Evolutionary conservation across 2,329 filamentous ascomycete species (phyloP), one percentile per base, ranked within the genome.

Genomic region (Aspergillus sp.): DNA sequence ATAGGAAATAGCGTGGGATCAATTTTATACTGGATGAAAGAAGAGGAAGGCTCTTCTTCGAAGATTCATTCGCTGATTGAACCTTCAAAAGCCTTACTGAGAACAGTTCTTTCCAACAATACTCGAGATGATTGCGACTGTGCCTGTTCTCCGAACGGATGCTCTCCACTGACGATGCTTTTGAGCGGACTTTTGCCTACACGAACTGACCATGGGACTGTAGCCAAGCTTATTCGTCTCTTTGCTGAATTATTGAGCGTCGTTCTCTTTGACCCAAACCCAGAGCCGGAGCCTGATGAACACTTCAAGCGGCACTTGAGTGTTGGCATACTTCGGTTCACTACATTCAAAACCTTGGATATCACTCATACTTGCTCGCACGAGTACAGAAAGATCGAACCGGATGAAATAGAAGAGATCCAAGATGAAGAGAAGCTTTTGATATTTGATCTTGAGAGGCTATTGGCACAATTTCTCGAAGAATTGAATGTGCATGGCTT

Each of bases 301-400:
- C 9, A 10, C n/a, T 36, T 36, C 16, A 54, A 52, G 20, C 39
- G 52, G 36, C 53, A 55, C 14, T 47, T 62, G 31, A 32, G 24
- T 54, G 20, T 32, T 54, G 11, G 50, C 52, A 50, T 62, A 11
- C 54, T 62, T 45, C 60, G 60, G n/a, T 57, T 62, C 32, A 42
- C 59, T 36, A 52, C 54, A 4, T 59, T 50, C 22, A 4, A 54
- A 20, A 52, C 9, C 18, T 53, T 62, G 54, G 50, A 49, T 36
- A 52, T 62, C 26, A 54, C 56, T 52, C 60, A 62, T 26, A 62
- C 60, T 10, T 62, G 60, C 51, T n/a, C 32, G 20, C 54, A 55
- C 55, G 55, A 54, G 24, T 36, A 53, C 24, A 57, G 54, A 51
- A 39, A 57, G 20, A 59, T 59, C 46, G 50, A 49, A 2, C 26